Evolutionary conservation across 352 stramenopile genomes (phyloP).

Genomic region (Globisporangium yorkense): DNA sequence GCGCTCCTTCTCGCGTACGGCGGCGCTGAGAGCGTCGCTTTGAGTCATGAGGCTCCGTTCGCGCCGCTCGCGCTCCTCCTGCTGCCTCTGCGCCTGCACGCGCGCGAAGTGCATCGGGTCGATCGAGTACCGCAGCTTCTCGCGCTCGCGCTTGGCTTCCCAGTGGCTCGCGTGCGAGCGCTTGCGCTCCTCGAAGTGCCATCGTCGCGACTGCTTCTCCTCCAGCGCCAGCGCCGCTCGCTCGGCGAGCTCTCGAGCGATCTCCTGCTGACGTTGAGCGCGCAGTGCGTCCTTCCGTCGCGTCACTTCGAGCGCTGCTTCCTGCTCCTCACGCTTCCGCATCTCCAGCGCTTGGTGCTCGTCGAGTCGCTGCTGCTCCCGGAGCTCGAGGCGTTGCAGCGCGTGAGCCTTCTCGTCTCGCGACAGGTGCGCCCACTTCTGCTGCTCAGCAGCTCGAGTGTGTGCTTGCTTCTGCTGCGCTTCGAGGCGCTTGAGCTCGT

Average conservation of each 20-base stretch:
- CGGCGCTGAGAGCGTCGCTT: slow-evolving; percentile 25
- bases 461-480: slow-evolving; percentile 20
- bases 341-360: slow-evolving; percentile 11
- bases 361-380: slow-evolving; percentile 12
- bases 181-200: slow-evolving; percentile 36
- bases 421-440: slow-evolving; percentile 22
- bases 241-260: slow-evolving; percentile 27
- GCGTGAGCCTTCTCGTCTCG: slow-evolving; percentile 20
- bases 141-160: slow-evolving; percentile 41
- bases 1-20: slow-evolving; percentile 25
- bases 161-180: slow-evolving; percentile 27
- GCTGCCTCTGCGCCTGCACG: slow-evolving; percentile 27
- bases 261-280: slow-evolving; percentile 26
- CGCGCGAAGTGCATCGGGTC: slow-evolving; percentile 55
- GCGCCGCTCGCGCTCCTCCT: slow-evolving; percentile 45
- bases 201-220: slow-evolving; percentile 31
- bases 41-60: slow-evolving; percentile 38
- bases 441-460: slow-evolving; percentile 18
- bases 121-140: slow-evolving; percentile 32
- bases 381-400: slow-evolving; percentile 14
- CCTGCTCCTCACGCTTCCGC: slow-evolving; percentile 1
- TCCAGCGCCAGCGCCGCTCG: slow-evolving; percentile 29
- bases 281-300: slow-evolving; percentile 21
- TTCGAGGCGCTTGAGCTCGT: slow-evolving; percentile 23
- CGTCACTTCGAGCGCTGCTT: slow-evolving; percentile 15